Conservation (phyloP, 2,329 filamentous ascomycete species). For the Trichophyton simii region DNA sequence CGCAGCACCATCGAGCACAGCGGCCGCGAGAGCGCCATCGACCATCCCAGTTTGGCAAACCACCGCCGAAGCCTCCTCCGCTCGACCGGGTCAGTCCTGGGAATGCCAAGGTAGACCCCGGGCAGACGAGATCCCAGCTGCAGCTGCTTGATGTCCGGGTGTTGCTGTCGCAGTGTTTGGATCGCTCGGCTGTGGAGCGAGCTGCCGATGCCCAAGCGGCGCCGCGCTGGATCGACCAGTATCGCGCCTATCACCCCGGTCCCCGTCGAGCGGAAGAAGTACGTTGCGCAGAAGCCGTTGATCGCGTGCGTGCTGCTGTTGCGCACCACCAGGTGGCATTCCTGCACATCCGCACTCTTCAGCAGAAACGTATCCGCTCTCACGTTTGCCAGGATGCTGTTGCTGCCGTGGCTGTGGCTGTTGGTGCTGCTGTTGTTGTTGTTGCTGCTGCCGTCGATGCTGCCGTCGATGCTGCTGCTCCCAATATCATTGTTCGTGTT, state of each 20-base stretch:
- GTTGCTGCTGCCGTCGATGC: too few relatives aligned
- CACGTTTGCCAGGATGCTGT: slow-evolving; percentile 55
- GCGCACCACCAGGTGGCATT: slow-evolving; percentile 80
- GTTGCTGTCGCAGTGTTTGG: slow-evolving; percentile 53
- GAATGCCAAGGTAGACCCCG: slow-evolving; percentile 76
- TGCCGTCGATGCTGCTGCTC: too few relatives aligned
- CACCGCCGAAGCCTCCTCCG: slow-evolving; percentile 55
- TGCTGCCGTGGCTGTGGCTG: slow-evolving; percentile 37
- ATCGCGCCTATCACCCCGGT: slow-evolving; percentile 70
- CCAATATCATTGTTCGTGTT: slow-evolving; percentile 28
- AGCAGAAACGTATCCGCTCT: slow-evolving; percentile 66
- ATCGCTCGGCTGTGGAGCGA: slow-evolving; percentile 80
- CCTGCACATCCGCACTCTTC: slow-evolving; percentile 55
- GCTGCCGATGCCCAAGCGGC: slow-evolving; percentile 79
- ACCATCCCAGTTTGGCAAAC: slow-evolving; percentile 88
- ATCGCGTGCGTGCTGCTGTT: slow-evolving; percentile 86
- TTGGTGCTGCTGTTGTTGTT: too few relatives aligned
- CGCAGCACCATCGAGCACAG: slow-evolving; percentile 62
- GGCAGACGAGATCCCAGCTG: slow-evolving; percentile 73
- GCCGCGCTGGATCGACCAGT: slow-evolving; percentile 77
- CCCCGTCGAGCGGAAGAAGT: slow-evolving; percentile 56
- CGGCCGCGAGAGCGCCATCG: slow-evolving; percentile 50
- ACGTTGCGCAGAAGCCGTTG: slow-evolving; percentile 86
- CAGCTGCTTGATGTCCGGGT: slow-evolving; percentile 60
- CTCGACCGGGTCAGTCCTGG: slow-evolving; percentile 50